A percentile compares a stretch with the other conserved stretches of the same genome.
Conservation (phyloP, 2,329 filamentous ascomycete species). For the Alternaria sp. region DNA sequence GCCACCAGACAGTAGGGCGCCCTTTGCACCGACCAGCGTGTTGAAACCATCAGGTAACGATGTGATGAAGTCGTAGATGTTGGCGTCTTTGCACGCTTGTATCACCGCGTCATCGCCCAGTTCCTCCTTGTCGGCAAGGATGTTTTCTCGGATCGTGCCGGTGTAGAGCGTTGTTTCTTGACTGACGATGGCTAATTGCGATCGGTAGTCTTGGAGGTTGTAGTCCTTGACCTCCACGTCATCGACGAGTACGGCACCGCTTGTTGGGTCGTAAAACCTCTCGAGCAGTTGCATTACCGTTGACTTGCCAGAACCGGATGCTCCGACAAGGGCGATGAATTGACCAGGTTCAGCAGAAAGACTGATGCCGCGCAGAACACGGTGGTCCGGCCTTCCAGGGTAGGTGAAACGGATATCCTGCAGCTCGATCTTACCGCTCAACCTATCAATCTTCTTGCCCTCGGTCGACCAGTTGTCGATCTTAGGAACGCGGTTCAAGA, state of each 20-base stretch:
- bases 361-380: conserved; percentile 86
- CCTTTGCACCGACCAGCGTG: conserved; percentile 86
- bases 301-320: conserved; percentile 91
- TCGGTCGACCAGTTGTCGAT: conserved; percentile 62
- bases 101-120: conserved; percentile 75
- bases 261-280: conserved; percentile 89
- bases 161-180: conserved; percentile 96
- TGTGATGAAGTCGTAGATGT: conserved; percentile 48
- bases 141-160: conserved; percentile 86
- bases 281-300: conserved; percentile 92
- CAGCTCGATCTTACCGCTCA: conserved; percentile 78
- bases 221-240: conserved; percentile 79
- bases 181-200: conserved; percentile 85
- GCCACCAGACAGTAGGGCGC: conserved; percentile 68
- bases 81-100: conserved; percentile 76
- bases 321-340: conserved; percentile 89
- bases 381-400: conserved; percentile 86
- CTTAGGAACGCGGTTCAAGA: conserved; percentile 81
- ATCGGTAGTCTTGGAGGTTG: conserved; percentile 82
- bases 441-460: conserved; percentile 59
- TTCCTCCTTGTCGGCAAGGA: conserved; percentile 69
- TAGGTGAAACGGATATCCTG: conserved; percentile 93
- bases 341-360: conserved; percentile 76
- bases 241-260: conserved; percentile 81
- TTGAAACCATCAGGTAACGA: conserved; percentile 72